Evolutionary conservation across 1,139 yeast species (phyloP).

Genomic region (Eremothecium sinecaudum): DNA sequence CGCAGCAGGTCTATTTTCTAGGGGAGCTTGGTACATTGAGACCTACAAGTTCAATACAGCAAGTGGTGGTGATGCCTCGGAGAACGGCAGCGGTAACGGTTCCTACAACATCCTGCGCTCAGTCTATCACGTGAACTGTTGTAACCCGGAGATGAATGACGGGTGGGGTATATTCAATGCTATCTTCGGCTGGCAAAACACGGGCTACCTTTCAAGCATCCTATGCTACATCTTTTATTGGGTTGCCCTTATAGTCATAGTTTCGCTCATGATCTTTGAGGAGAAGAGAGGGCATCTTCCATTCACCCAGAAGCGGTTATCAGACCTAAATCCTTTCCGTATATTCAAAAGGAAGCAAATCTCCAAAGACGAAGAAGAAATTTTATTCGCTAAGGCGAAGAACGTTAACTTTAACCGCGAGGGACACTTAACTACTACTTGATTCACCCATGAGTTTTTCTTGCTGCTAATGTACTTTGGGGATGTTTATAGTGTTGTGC

Average conservation of each 20-base stretch:
- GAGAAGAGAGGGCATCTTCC: constrained; percentile 63
- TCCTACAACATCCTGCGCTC: constrained; percentile 66
- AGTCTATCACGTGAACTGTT: constrained; percentile 93
- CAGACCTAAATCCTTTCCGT: constrained; percentile 61
- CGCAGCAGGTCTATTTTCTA: constrained; percentile 79
- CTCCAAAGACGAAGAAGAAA: constrained; percentile 43
- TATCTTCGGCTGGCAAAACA: constrained; percentile 80
- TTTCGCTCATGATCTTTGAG: constrained; percentile 58
- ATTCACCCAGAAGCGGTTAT: constrained; percentile 44
- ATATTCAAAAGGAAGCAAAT: constrained; percentile 55
- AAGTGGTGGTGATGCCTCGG: constrained; percentile 87
- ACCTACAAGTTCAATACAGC: constrained; percentile 47
- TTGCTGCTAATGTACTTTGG: background rate
- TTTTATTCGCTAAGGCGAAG: constrained; percentile 42
- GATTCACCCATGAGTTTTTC: background rate
- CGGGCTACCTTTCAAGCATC: constrained; percentile 84
- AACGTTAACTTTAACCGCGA: constrained; percentile 31
- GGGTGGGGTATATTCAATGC: constrained; percentile 94
- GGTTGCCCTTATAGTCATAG: constrained; percentile 48
- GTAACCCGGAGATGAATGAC: constrained; percentile 78
- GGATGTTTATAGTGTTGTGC: background rate
- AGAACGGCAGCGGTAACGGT: constrained; percentile 86
- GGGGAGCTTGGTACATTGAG: constrained; percentile 85
- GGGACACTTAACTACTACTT: constrained; percentile 15
- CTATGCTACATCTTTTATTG: constrained; percentile 78